Base-by-base conservation (phyloP, 148 eudicot genomes). In the Limonium bicolor region DNA sequence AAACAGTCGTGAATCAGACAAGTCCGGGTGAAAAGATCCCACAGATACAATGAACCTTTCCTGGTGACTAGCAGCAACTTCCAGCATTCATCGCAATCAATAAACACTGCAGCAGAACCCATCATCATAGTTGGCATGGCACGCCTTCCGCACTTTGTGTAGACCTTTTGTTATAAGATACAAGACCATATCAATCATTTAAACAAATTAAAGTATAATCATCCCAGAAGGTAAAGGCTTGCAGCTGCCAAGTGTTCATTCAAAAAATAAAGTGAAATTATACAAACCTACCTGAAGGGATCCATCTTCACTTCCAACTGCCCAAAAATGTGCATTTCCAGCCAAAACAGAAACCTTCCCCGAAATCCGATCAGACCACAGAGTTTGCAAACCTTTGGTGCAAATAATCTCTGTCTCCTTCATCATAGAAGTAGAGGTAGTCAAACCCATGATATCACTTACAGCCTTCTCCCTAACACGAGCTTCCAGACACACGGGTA, bases 71-170 rank as follows among this genome's bases (percentile, higher is more conserved):
- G 74, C 73, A 90, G 65, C 70, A 90, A 61, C 41, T 71, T 85
- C 99, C 99, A 90, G 46, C 62, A 62, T 54, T 90, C 99, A 61
- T 90, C 88, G 57, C 95, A 90, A 68, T 90, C 99, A 18, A 81
- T 46, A 55, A 85, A 90, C 22, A 85, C 88, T 21, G 84, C 75
- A 31, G 85, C 73, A 54, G 99, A 84, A 27, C 99, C 99, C 64
- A 69, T 60, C 99, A 84, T 78, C 88, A 90, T 78, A 55, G 78
- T 65, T 12, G 97, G 94, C 81, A 83, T 74, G 32, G 92, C 83
- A 36, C 94, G 86, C 50, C 97, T 70, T 61, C 97, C 99, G 61
- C 88, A 90, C 55, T 66, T 90, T 26, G 95, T 80, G 61, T 90
- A 90, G 29, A 85, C 73, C 97, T 88, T 66, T 50, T 22, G 6